Evolutionary conservation across 2,329 filamentous ascomycete genomes (phyloP), one percentile per base, ranked within the genome.

Genomic region (Diaporthe nobilis): DNA sequence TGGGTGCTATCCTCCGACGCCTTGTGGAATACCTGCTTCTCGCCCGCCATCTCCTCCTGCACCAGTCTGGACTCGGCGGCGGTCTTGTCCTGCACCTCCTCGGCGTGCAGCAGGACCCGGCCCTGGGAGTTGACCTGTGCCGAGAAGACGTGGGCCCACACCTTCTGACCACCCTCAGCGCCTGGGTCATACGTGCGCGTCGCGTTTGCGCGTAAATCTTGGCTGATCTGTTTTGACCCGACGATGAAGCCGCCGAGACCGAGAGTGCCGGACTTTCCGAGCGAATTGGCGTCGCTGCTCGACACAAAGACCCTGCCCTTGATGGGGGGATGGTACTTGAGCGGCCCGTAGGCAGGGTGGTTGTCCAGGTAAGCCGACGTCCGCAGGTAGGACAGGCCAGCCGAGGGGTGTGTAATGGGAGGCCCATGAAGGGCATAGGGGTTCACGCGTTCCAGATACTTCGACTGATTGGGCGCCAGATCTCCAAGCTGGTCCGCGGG

Each of bases 321-420:
- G n/a, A 88, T 84, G 7, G 90, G 87, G 7, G 86, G 79, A 77
- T 87, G 87, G 37, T 85, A 78, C 72, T 81, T 84, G 80, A 92
- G 91, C 13, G 91, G 91, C 2, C 91, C 91, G 79, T 92, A 92
- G 31, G 91, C 79, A 2, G 91, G 88, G 81, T 92, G 90, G 81
- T 92, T 92, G 75, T 90, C 87, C 79, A 90, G 82, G 81, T 86
- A 90, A 53, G 87, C 85, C 51, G 82, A 83, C 1, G 90, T 91
- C 71, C 91, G 88, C 74, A 92, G 84, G 82, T 92, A 92, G 72
- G 90, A 91, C 71, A 92, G 85, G 75, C 91, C 91, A 44, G 89
- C 91, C 20, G 91, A 92, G 5, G 91, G 91, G 78, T 92, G 91
- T 28, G 89, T 91, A 10, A 86, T 84, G 0, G 91, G 91, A n/a